These are phyloP conservation scores for Gossypium sturtianum DNA, from an alignment of 345 rosid species.

Conservation along the genomic window DNA sequence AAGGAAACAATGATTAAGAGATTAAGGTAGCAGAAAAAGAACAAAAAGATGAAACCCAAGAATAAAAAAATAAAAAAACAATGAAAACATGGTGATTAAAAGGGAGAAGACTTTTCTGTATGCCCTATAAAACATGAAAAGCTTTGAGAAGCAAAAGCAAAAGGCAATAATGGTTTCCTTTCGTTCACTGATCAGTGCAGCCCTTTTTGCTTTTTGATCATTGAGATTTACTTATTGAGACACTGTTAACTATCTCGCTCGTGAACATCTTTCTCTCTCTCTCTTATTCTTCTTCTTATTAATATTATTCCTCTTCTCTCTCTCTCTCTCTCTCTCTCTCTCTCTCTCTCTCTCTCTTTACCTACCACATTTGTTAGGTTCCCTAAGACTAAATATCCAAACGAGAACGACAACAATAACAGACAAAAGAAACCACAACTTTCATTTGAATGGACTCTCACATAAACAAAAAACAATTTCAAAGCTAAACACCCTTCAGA, in stretches of 20 bases:
- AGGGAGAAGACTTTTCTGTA: neutral
- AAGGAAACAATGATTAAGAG: slow-evolving; percentile 2
- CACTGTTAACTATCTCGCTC: neutral
- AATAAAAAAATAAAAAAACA: neutral
- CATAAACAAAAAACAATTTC: neutral
- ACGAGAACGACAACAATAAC: slow-evolving; percentile 28
- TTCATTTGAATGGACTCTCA: neutral
- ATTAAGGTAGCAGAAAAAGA: neutral
- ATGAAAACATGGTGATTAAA: neutral
- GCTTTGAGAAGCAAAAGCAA: slow-evolving; percentile 23
- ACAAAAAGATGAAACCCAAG: neutral
- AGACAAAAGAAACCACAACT: slow-evolving; percentile 20
- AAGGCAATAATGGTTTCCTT: slow-evolving; percentile 41
- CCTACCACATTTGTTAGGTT: slow-evolving; percentile 19
- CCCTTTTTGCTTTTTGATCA: slow-evolving; percentile 22
- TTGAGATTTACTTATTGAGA: slow-evolving; percentile 17
- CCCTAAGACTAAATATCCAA: slow-evolving; percentile 14
- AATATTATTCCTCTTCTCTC: neutral
- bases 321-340: neutral
- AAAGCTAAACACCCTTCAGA: neutral
- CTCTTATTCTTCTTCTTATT: neutral
- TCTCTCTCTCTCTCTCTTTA: neutral
- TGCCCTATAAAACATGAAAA: slow-evolving; percentile 16
- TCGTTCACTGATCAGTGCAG: slow-evolving; percentile 14
- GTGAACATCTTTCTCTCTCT: slow-evolving; percentile 4